Percentiles rank a stretch among this genome's conserved stretches.
Evolutionary conservation across 2,329 filamentous ascomycete species (phyloP).

Genomic region (Nigrograna mackinnonii): DNA sequence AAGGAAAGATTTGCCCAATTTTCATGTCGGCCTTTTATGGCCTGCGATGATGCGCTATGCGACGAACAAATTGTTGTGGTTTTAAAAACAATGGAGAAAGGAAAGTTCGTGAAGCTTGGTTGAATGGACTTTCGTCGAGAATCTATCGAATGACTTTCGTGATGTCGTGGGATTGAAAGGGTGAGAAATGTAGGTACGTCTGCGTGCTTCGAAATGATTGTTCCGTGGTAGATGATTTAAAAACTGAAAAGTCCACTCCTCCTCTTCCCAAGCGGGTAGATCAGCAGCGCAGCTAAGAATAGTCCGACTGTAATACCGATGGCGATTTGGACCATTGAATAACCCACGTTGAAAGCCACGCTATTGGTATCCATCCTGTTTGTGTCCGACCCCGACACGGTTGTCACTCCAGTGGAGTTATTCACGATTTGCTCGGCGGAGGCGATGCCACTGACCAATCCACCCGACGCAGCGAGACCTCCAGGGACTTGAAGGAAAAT

Average conservation of each 20-base stretch:
- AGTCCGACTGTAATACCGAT: slow-evolving; percentile 56
- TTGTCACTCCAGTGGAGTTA: slow-evolving; percentile 50
- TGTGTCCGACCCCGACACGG: slow-evolving; percentile 35
- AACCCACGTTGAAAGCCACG: slow-evolving; percentile 52
- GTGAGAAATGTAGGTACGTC: background rate
- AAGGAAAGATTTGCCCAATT: too few relatives aligned
- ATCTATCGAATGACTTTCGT: background rate
- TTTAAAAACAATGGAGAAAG: too few relatives aligned
- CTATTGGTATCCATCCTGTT: slow-evolving; percentile 38
- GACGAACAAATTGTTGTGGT: too few relatives aligned
- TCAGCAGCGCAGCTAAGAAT: slow-evolving; percentile 52
- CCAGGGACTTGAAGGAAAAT: slow-evolving; percentile 74
- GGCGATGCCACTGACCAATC: slow-evolving; percentile 59
- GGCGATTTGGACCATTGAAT: slow-evolving; percentile 53
- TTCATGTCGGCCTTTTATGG: too few relatives aligned
- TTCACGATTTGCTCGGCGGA: slow-evolving; percentile 59
- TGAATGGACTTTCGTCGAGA: background rate
- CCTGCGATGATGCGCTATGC: too few relatives aligned
- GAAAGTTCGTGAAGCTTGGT: too few relatives aligned
- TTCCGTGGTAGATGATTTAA: too few relatives aligned
- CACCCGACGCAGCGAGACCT: slow-evolving; percentile 62
- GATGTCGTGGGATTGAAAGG: background rate
- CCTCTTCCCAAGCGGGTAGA: slow-evolving; percentile 55
- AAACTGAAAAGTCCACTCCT: slow-evolving; percentile 44
- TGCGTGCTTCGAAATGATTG: too few relatives aligned